These are phyloP conservation scores for Lophiotrema nucula DNA, from an alignment of 495 filamentous ascomycete species.

Conservation along the genomic window DNA sequence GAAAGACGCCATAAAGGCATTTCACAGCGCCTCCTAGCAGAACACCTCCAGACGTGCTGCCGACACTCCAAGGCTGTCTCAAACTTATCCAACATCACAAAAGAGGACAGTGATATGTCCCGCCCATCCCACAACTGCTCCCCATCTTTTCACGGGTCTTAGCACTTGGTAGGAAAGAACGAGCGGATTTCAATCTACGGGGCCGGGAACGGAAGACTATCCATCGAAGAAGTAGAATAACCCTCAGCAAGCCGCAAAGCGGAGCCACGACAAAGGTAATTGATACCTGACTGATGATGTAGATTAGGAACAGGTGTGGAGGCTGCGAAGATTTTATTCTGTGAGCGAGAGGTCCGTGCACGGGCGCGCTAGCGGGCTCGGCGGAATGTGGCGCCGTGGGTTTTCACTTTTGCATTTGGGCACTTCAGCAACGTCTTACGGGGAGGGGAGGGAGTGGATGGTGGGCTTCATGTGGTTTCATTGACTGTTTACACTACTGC, in stretches of 20 bases:
- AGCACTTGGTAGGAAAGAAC: slow-evolving; percentile 45
- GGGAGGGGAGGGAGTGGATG: no score
- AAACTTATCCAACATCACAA: no score
- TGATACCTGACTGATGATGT: slow-evolving; percentile 53
- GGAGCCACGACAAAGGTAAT: slow-evolving; percentile 48
- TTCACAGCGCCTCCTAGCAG: no score
- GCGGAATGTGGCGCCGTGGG: background rate
- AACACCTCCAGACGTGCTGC: no score
- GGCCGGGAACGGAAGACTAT: slow-evolving; percentile 59
- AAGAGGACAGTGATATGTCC: no score
- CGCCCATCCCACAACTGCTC: slow-evolving; percentile 54
- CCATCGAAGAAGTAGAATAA: slow-evolving; percentile 47
- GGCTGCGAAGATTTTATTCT: slow-evolving; percentile 8
- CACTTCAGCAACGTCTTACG: no score
- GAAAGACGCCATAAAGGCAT: no score
- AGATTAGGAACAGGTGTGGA: slow-evolving; percentile 34
- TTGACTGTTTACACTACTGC: slow-evolving; percentile 23
- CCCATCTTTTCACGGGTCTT: slow-evolving; percentile 45
- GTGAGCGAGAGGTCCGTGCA: slow-evolving; percentile 8
- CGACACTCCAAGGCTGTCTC: no score
- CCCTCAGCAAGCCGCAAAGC: slow-evolving; percentile 56
- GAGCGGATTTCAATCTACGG: slow-evolving; percentile 45
- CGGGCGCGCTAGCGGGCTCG: background rate
- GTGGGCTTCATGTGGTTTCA: no score
- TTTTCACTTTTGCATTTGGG: background rate